Percentiles rank a stretch among this genome's conserved stretches.
Conservation (phyloP, 2,329 filamentous ascomycete species). For the Colletotrichum tropicicola region DNA sequence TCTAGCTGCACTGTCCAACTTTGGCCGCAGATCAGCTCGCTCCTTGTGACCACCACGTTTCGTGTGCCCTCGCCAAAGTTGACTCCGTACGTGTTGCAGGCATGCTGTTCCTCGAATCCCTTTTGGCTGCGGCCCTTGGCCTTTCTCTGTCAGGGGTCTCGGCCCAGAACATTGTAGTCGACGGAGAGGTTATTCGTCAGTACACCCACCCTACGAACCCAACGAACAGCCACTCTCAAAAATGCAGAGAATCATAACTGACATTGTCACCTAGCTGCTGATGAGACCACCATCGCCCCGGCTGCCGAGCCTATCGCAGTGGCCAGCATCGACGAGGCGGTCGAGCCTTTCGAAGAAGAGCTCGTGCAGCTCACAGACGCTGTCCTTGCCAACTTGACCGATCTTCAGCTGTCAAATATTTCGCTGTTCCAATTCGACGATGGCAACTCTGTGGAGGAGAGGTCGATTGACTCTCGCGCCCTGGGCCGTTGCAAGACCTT, state of each 20-base stretch:
- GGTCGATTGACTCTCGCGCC: neutral
- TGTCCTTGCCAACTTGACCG: constrained; percentile 40
- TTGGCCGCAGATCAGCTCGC: neutral
- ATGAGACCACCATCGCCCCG: neutral
- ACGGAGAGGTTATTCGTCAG: neutral
- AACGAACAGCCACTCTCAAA: neutral
- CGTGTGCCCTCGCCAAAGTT: neutral
- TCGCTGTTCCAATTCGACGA: constrained; percentile 41
- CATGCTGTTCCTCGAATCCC: neutral
- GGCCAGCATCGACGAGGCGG: neutral
- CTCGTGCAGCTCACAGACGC: constrained; percentile 42
- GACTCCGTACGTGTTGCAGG: neutral
- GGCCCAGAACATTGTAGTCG: neutral
- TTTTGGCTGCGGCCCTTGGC: no score
- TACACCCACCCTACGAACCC: neutral
- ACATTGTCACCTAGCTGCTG: neutral
- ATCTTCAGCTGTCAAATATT: constrained; percentile 37
- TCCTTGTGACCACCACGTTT: neutral
- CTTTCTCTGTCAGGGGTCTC: neutral
- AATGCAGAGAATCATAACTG: neutral
- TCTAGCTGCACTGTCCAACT: neutral
- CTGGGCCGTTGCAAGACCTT: constrained; percentile 38
- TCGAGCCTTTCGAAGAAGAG: constrained; percentile 18
- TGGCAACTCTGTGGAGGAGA: neutral
- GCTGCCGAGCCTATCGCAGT: neutral